Evolutionary conservation across 306 rosid genomes (phyloP).

Genomic region (Lupinus albus): DNA sequence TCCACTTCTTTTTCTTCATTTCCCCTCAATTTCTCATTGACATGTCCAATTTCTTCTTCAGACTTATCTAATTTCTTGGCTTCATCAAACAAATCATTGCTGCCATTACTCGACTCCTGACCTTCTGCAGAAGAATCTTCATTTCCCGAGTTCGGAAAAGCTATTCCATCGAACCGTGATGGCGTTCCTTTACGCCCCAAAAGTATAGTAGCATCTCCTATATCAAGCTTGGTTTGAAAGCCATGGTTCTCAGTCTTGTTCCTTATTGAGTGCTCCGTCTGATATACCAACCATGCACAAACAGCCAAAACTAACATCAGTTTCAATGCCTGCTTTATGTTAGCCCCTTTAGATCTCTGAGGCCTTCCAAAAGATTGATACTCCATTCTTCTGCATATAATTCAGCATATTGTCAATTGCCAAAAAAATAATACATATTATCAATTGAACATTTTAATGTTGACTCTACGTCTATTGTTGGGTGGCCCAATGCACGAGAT

Average conservation of each 20-base stretch:
- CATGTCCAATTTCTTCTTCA: slow-evolving; percentile 19
- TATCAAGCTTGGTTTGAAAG: slow-evolving; percentile 8
- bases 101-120: background rate
- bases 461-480: too few species aligned
- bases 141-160: slow-evolving; percentile 30
- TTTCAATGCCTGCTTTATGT: slow-evolving; percentile 45
- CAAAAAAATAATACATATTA: slow-evolving; percentile 3
- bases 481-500: too few species aligned
- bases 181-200: slow-evolving; percentile 47
- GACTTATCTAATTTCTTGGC: slow-evolving; percentile 1
- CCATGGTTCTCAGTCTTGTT: slow-evolving; percentile 15
- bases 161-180: slow-evolving; percentile 18
- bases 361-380: slow-evolving; percentile 42
- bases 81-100: background rate
- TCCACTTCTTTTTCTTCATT: slow-evolving; percentile 29
- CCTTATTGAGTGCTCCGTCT: slow-evolving; percentile 37
- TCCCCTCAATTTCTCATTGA: slow-evolving; percentile 3
- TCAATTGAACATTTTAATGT: background rate
- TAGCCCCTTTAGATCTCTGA: slow-evolving; percentile 47
- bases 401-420: slow-evolving; percentile 29
- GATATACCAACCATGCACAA: slow-evolving; percentile 53
- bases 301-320: slow-evolving; percentile 42
- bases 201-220: slow-evolving; percentile 9
- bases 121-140: slow-evolving; percentile 31
- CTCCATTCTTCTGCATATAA: slow-evolving; percentile 44